Conservation (phyloP, 768 basidiomycete species). For the Leccinum rimulosum region DNA sequence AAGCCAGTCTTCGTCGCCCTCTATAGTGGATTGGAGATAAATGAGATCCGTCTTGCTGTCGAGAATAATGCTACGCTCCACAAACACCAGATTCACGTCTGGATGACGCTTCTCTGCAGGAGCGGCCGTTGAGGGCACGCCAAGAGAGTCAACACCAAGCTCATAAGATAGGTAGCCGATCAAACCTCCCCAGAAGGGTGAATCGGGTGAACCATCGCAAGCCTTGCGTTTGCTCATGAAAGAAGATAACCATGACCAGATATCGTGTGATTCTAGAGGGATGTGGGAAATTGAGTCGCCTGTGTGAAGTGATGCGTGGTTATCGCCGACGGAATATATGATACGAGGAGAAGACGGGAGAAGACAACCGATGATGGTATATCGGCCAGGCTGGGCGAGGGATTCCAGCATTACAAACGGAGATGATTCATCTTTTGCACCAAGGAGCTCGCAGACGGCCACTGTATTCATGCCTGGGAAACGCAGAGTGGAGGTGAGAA, state of each 20-base stretch:
- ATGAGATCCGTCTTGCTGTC: conserved; percentile 50
- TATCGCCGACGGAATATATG: conserved; percentile 53
- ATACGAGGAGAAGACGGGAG: conserved; percentile 53
- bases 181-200: conserved; percentile 85
- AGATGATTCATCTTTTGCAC: conserved; percentile 52
- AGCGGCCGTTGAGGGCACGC: conserved; percentile 38
- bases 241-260: conserved; percentile 74
- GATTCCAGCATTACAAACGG: conserved; percentile 76
- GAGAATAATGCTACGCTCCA: conserved; percentile 74
- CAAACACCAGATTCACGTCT: conserved; percentile 73
- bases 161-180: conserved; percentile 80
- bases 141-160: conserved; percentile 59
- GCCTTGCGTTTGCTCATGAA: conserved; percentile 60
- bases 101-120: conserved; percentile 45
- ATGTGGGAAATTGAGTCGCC: conserved; percentile 37
- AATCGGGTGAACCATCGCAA: conserved; percentile 44
- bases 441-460: conserved; percentile 59
- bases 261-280: conserved; percentile 46
- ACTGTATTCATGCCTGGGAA: conserved; percentile 42
- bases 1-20: conserved; percentile 63
- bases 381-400: conserved; percentile 70
- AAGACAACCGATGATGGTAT: conserved; percentile 69
- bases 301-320: conserved; percentile 43
- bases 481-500: conserved; percentile 40
- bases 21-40: conserved; percentile 64